phyloP scores from a whole-genome alignment of 768 basidiomycete genomes.

The Mycena indigotica region DNA sequence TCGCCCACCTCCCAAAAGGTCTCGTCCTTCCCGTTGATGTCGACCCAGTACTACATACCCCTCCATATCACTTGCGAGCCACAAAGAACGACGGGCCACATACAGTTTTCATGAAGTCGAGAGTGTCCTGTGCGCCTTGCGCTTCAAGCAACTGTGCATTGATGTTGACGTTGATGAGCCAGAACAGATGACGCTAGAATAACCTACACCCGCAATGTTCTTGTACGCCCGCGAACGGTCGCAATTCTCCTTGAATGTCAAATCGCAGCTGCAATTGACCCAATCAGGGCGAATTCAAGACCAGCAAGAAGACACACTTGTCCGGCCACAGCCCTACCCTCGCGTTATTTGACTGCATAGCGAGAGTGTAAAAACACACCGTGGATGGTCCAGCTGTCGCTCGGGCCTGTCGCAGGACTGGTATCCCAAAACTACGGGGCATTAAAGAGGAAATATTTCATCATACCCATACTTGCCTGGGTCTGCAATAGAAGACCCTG shows the following conservation, averaged over 20 bases:
- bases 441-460: no score
- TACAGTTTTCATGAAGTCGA: slow-evolving; percentile 42
- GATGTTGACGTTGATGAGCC: no score
- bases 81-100: not conserved
- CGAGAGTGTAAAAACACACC: slow-evolving; percentile 34
- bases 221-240: slow-evolving; percentile 49
- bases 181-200: no score
- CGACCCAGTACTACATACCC: slow-evolving; percentile 48
- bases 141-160: slow-evolving; percentile 46
- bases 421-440: slow-evolving; percentile 57
- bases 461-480: slow-evolving; percentile 13
- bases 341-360: slow-evolving; percentile 16
- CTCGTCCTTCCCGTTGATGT: slow-evolving; percentile 43
- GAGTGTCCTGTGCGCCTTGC: slow-evolving; percentile 43
- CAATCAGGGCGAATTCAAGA: slow-evolving; percentile 36
- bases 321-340: slow-evolving; percentile 52
- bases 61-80: not conserved
- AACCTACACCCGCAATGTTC: slow-evolving; percentile 39
- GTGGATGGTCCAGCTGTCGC: slow-evolving; percentile 60
- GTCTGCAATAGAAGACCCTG: slow-evolving; percentile 28
- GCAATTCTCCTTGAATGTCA: slow-evolving; percentile 42
- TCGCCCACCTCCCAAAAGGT: slow-evolving; percentile 50
- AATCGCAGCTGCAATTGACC: slow-evolving; percentile 45
- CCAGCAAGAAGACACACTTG: slow-evolving; percentile 41
- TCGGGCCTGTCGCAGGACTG: slow-evolving; percentile 49